Percentiles rank a stretch among this genome's conserved stretches.
Evolutionary conservation across 192 early-diverging fungal genomes (phyloP).

Genomic region (Podila epicladia): DNA sequence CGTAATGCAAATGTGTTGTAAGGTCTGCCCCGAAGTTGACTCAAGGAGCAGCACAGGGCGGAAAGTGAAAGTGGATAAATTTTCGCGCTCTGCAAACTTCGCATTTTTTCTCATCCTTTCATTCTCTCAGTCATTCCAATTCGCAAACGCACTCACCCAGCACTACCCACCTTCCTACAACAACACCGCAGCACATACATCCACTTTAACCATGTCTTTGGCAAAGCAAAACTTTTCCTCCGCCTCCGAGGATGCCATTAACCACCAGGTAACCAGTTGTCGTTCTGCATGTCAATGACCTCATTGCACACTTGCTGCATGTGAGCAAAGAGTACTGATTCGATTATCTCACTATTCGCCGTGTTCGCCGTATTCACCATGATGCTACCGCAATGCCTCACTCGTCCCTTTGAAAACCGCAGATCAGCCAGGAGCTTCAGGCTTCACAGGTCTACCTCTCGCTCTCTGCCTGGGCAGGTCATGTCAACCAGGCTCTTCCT

Average conservation of each 20-base stretch:
- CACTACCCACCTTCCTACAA: neutral
- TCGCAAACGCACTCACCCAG: neutral
- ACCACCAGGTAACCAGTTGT: slow-evolving; percentile 47
- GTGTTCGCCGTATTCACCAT: too few relatives aligned
- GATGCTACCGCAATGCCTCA: neutral
- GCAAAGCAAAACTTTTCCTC: slow-evolving; percentile 67
- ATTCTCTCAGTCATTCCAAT: neutral
- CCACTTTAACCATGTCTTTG: slow-evolving; percentile 43
- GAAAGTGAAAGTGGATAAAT: too few relatives aligned
- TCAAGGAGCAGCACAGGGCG: too few relatives aligned
- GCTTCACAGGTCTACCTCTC: slow-evolving; percentile 66
- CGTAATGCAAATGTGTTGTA: too few relatives aligned
- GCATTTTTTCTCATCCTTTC: neutral
- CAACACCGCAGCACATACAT: neutral
- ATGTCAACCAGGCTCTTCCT: slow-evolving; percentile 57
- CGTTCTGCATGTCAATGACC: too few relatives aligned
- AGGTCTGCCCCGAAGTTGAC: too few relatives aligned
- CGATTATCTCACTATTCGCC: neutral
- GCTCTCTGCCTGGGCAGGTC: slow-evolving; percentile 61
- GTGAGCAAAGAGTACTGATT: too few relatives aligned
- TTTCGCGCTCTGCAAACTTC: neutral
- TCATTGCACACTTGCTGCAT: neutral
- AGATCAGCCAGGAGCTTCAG: slow-evolving; percentile 68
- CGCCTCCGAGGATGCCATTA: slow-evolving; percentile 62
- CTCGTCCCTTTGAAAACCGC: neutral